phyloP scores from a whole-genome alignment of 2,329 filamentous ascomycete species.

The Hymenoscyphus linearis region DNA sequence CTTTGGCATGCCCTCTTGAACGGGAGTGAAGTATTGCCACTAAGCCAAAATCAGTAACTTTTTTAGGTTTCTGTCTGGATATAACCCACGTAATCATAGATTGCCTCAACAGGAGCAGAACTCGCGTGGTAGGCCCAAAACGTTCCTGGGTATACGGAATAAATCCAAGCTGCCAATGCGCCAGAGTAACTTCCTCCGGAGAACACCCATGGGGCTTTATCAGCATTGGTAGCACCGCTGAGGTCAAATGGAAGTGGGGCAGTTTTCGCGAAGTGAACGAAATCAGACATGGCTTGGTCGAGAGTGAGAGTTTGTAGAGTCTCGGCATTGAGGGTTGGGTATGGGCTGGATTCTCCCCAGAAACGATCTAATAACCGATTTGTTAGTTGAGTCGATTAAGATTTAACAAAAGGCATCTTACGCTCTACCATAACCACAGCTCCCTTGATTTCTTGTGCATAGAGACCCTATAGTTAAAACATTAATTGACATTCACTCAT shows the following conservation, averaged over 20 bases:
- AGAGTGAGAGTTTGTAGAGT: conserved; percentile 38
- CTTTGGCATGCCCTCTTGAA: conserved; percentile 52
- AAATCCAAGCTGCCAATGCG: conserved; percentile 51
- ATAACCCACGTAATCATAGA: conserved; percentile 43
- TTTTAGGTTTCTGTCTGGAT: neutral
- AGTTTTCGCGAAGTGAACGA: conserved; percentile 48
- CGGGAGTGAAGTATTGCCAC: conserved; percentile 53
- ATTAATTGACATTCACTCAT: neutral
- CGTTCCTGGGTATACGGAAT: conserved; percentile 46
- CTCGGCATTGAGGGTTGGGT: conserved; percentile 43
- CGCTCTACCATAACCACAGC: conserved; percentile 52
- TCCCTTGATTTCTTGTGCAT: conserved; percentile 47
- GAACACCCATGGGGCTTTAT: conserved; percentile 50
- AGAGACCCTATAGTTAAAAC: conserved; percentile 29
- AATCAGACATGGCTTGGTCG: conserved; percentile 47
- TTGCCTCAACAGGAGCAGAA: conserved; percentile 49
- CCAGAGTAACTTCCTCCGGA: conserved; percentile 53
- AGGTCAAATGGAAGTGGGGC: conserved; percentile 49
- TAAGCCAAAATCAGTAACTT: conserved; percentile 15
- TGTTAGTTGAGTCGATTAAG: conserved; percentile 1
- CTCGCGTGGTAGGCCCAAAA: conserved; percentile 57
- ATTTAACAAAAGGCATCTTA: conserved; percentile 24
- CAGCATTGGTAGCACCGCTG: conserved; percentile 42
- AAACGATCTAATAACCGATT: conserved; percentile 43
- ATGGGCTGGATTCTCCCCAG: conserved; percentile 52